A percentile compares a stretch with the other conserved stretches of the same genome.
Evolutionary conservation across 371 early-diverging fungal species (phyloP).

Genomic region (Conidiobolus incongruus): DNA sequence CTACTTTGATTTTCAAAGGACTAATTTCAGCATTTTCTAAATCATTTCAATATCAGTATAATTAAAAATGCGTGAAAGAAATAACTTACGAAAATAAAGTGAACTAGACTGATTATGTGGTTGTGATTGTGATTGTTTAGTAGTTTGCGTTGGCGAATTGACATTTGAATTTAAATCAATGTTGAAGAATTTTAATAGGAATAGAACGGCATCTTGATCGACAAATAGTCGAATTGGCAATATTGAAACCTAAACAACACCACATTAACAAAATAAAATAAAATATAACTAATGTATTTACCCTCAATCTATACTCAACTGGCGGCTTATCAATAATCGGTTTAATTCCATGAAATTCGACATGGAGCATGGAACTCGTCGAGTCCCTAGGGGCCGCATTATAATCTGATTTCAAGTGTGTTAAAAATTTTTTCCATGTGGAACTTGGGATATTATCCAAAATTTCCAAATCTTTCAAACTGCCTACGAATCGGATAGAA

Average conservation of each 20-base stretch:
- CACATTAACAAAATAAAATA: not conserved
- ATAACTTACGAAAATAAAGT: conserved; percentile 36
- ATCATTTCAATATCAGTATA: too few relatives aligned
- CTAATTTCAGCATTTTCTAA: conserved; percentile 39
- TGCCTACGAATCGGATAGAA: conserved; percentile 18
- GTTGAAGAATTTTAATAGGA: conserved; percentile 55
- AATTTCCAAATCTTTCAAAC: conserved; percentile 42
- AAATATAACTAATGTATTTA: conserved; percentile 3
- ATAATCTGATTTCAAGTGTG: conserved; percentile 31
- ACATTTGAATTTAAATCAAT: not conserved
- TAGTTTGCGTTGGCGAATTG: not conserved
- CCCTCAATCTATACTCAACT: conserved; percentile 35
- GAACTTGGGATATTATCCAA: conserved; percentile 56
- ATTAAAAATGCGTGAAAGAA: not conserved
- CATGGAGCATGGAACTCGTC: conserved; percentile 33
- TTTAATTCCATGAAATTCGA: conserved; percentile 34
- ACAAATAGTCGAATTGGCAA: conserved; percentile 70
- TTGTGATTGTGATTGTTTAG: not conserved
- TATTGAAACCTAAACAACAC: conserved; percentile 17
- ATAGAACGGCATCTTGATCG: conserved; percentile 83
- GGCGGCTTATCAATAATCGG: conserved; percentile 23
- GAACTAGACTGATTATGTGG: conserved; percentile 5
- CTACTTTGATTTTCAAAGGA: conserved; percentile 64
- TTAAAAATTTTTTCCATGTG: conserved; percentile 49
- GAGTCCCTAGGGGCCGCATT: conserved; percentile 26